Evolutionary conservation across 2,329 filamentous ascomycete species (phyloP), one percentile per base, ranked within the genome.

Genomic region (Fusarium denticulatum): DNA sequence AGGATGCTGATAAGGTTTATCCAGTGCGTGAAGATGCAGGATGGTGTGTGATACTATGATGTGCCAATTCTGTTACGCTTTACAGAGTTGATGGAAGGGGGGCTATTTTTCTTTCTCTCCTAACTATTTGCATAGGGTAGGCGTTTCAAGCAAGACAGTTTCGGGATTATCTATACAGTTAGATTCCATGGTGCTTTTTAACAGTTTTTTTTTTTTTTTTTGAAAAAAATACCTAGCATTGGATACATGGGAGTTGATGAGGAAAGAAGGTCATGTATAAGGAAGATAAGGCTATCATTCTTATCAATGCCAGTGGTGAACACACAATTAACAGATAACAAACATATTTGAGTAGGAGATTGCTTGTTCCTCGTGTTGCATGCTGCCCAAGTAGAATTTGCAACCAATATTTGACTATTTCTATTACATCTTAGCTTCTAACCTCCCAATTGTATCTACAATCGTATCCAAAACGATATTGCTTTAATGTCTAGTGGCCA

Each of bases 81-180:
- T 39, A 55, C 37, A 52, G 24, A 26, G 43, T 24, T 52, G 62
- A 47, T 34, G 30, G 34, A 20, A 37, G 40, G 60, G 39, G 22
- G 43, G 14, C 36, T 60, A 60, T 32, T 63, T 60, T 59, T 63
- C 32, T 30, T 66, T 60, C 30, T 39, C 43, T 26, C 59, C 58
- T 30, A 26, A 67, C 63, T 40, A 64, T 74, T 72, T 76, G 75
- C 75, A 77, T 77, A 64, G 61, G 75, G 61, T 64, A 63, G 75
- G 75, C 75, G 75, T 76, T 77, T 70, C 45, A 45, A 68, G 65
- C 24, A 67, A 71, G 50, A 60, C 28, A 52, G 36, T 28, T 64
- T 47, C 55, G 40, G 59, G 46, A 52, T 52, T 67, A 60, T 58
- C 58, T 37, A 61, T 55, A 63, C 42, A 60, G 55, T 64, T 64